Evolutionary conservation across 192 early-diverging fungal genomes (phyloP).

Genomic region (Gryganskiella cystojenkinii): DNA sequence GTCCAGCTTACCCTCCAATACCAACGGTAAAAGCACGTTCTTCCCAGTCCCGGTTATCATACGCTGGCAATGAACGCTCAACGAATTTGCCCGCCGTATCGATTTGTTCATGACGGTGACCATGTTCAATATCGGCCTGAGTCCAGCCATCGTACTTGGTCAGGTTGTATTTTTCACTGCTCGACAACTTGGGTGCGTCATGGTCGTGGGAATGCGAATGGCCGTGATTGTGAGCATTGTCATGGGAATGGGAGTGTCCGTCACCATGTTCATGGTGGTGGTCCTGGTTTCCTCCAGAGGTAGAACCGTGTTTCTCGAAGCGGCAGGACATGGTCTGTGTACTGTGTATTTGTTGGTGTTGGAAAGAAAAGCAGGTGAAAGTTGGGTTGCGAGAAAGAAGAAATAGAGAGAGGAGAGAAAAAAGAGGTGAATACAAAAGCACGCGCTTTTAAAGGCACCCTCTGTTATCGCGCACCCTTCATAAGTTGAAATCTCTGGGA

Average conservation of each 20-base stretch:
- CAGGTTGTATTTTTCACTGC: conserved; percentile 46
- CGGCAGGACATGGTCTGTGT: conserved; percentile 51
- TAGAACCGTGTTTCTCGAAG: conserved; percentile 60
- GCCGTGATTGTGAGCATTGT: conserved; percentile 53
- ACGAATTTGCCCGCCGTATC: conserved; percentile 87
- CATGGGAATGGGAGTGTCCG: conserved; percentile 69
- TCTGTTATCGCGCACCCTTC: too few relatives aligned
- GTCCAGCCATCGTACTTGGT: conserved; percentile 52
- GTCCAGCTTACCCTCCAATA: conserved; percentile 80
- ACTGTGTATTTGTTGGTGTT: neutral
- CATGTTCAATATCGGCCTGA: conserved; percentile 72
- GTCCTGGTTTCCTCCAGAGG: conserved; percentile 39
- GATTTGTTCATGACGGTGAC: conserved; percentile 91
- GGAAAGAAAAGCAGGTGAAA: too few relatives aligned
- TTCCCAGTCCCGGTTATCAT: conserved; percentile 83
- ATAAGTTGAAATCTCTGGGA: too few relatives aligned
- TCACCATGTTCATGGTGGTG: conserved; percentile 57
- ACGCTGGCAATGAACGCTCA: conserved; percentile 78
- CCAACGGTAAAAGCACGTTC: conserved; percentile 96
- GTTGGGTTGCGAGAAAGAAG: neutral
- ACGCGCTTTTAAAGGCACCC: too few relatives aligned
- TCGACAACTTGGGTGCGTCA: conserved; percentile 62
- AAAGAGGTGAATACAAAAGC: too few relatives aligned
- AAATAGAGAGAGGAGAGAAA: neutral
- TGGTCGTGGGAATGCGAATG: conserved; percentile 75